These are phyloP conservation scores for Pythium oligandrum DNA, from an alignment of 352 stramenopile species.

Conservation along the genomic window DNA sequence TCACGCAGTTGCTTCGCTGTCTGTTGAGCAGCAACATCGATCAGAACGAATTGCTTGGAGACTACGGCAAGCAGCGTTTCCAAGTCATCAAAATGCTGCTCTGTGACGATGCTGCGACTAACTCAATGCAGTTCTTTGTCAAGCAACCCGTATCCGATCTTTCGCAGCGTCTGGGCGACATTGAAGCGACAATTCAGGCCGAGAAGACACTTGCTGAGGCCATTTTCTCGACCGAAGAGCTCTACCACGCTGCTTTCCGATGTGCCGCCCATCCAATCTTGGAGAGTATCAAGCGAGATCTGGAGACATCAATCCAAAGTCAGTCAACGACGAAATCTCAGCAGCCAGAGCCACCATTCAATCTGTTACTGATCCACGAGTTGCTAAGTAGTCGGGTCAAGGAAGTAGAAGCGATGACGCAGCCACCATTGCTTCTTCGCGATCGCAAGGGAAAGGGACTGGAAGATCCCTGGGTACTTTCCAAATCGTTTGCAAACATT, in stretches of 20 bases:
- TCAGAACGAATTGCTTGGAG: constrained; percentile 39
- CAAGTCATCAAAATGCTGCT: constrained; percentile 55
- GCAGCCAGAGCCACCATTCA: constrained; percentile 29
- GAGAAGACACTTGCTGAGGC: constrained; percentile 47
- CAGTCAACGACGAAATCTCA: neutral
- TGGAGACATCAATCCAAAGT: constrained; percentile 24
- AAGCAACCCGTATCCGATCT: constrained; percentile 29
- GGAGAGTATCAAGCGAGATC: constrained; percentile 44
- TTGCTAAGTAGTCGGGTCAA: constrained; percentile 26
- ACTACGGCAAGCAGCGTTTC: constrained; percentile 72
- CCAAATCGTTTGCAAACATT: constrained; percentile 36
- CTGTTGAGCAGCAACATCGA: constrained; percentile 52
- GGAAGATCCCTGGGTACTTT: constrained; percentile 64
- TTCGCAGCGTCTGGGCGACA: constrained; percentile 31
- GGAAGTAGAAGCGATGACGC: constrained; percentile 31
- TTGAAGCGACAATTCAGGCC: constrained; percentile 48
- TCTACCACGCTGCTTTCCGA: constrained; percentile 58
- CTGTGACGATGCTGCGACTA: constrained; percentile 16
- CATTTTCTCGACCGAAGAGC: constrained; percentile 60
- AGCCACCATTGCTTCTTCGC: constrained; percentile 59
- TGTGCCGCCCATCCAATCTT: constrained; percentile 44
- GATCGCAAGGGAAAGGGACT: constrained; percentile 53
- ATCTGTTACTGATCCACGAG: constrained; percentile 58
- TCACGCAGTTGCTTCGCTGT: constrained; percentile 54
- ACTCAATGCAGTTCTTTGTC: constrained; percentile 34